Evolutionary conservation across 2,329 filamentous ascomycete species (phyloP).

Genomic region (Fusarium armeniacum): DNA sequence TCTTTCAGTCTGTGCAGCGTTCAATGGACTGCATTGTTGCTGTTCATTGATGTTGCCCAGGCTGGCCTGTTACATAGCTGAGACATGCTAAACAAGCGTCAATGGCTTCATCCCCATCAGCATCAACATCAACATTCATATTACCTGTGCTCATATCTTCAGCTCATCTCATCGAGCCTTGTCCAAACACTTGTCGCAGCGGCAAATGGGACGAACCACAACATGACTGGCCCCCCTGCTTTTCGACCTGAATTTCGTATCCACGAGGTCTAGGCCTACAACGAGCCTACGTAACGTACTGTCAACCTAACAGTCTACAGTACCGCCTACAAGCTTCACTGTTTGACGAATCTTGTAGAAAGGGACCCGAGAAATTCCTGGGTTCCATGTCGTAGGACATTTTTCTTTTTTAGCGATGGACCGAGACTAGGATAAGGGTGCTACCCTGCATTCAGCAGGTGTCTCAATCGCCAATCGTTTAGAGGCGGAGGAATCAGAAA

Average conservation of each 20-base stretch:
- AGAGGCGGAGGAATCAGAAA: constrained; percentile 22
- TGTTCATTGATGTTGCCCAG: constrained; percentile 4
- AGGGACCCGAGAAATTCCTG: constrained; percentile 29
- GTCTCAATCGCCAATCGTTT: constrained; percentile 39
- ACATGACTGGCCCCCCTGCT: constrained; percentile 11
- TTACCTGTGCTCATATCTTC: not conserved
- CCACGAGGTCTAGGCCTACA: constrained; percentile 33
- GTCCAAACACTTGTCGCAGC: constrained; percentile 36
- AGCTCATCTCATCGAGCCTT: constrained; percentile 4
- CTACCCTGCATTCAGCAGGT: constrained; percentile 39
- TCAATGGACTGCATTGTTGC: not conserved
- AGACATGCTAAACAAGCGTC: constrained; percentile 13
- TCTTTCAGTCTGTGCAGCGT: constrained; percentile 32
- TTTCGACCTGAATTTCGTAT: constrained; percentile 15
- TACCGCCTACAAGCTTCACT: constrained; percentile 22
- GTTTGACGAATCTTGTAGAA: constrained; percentile 9
- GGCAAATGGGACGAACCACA: constrained; percentile 21
- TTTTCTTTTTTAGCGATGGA: constrained; percentile 10
- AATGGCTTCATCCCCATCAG: constrained; percentile 19
- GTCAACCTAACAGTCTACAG: constrained; percentile 15
- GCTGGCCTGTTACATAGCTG: constrained; percentile 16
- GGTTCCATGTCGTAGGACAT: constrained; percentile 34
- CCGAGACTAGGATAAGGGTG: constrained; percentile 32
- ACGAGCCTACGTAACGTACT: constrained; percentile 36
- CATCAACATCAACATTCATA: not conserved